Percentiles rank a stretch among this genome's conserved stretches.
Evolutionary conservation across 1,284 basidiomycete genomes (phyloP).

Genomic region (Trametes versicolor): DNA sequence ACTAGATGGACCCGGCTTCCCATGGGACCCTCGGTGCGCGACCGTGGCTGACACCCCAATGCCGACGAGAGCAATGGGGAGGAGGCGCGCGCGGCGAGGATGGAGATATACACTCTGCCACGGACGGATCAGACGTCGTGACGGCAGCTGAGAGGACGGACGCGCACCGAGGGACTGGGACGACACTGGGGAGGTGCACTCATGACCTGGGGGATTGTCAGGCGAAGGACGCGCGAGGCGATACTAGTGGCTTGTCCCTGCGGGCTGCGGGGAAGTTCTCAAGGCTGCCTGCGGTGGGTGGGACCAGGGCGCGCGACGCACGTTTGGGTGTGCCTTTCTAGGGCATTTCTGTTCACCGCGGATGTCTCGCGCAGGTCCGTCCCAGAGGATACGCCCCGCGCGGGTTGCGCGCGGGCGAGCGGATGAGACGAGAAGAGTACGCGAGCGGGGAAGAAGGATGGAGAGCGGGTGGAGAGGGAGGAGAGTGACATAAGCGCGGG

Average conservation of each 20-base stretch:
- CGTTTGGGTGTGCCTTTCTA: constrained; percentile 1
- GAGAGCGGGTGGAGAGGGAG: constrained; percentile 5
- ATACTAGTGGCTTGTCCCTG: constrained; percentile 11
- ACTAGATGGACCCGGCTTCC: not conserved
- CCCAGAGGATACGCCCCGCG: not conserved
- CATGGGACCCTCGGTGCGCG: not conserved
- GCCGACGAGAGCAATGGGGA: constrained; percentile 6
- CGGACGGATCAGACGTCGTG: constrained; percentile 25
- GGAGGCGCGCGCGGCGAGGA: constrained; percentile 8
- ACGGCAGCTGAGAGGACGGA: constrained; percentile 1
- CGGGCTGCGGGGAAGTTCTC: constrained; percentile 12
- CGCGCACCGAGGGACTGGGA: not conserved
- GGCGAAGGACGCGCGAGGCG: constrained; percentile 22
- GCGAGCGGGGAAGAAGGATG: not conserved
- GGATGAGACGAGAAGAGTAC: not conserved
- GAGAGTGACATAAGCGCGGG: constrained; percentile 20
- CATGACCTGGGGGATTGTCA: constrained; percentile 26
- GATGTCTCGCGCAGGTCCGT: not conserved
- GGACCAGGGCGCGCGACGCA: constrained; percentile 5
- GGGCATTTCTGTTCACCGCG: not conserved
- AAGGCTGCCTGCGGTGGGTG: constrained; percentile 10
- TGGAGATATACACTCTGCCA: constrained; percentile 9
- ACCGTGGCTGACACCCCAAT: not conserved
- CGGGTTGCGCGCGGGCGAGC: not conserved
- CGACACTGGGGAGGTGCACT: constrained; percentile 22